phyloP scores from a whole-genome alignment of 352 stramenopile genomes.

The Phytophthora tentaculata region DNA sequence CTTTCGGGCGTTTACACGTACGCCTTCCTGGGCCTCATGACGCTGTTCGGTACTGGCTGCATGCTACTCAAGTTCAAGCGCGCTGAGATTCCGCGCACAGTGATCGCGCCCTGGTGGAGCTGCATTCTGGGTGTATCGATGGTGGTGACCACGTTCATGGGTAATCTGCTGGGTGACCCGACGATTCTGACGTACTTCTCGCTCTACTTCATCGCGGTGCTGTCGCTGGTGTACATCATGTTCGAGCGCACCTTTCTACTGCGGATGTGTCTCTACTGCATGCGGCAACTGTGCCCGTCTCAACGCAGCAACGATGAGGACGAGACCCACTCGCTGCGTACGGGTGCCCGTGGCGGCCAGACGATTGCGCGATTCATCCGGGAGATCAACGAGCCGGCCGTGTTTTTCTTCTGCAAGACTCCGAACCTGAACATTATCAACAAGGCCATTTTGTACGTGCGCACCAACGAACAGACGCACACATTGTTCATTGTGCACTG shows the following conservation, averaged over 20 bases:
- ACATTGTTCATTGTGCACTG: slow-evolving; percentile 93
- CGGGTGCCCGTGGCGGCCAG: slow-evolving; percentile 80
- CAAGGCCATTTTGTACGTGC: slow-evolving; percentile 96
- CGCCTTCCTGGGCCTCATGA: slow-evolving; percentile 96
- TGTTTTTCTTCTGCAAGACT: slow-evolving; percentile 95
- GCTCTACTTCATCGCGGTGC: slow-evolving; percentile 87
- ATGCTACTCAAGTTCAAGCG: slow-evolving; percentile 97
- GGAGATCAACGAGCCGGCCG: slow-evolving; percentile 88
- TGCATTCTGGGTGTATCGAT: slow-evolving; percentile 81
- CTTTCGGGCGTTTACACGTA: slow-evolving; percentile 95
- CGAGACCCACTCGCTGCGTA: slow-evolving; percentile 69
- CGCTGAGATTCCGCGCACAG: slow-evolving; percentile 84
- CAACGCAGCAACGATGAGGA: slow-evolving; percentile 41
- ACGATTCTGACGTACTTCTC: slow-evolving; percentile 91
- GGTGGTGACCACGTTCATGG: slow-evolving; percentile 87
- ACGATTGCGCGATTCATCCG: slow-evolving; percentile 87
- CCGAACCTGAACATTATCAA: slow-evolving; percentile 94
- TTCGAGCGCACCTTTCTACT: slow-evolving; percentile 90
- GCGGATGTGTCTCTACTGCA: slow-evolving; percentile 80
- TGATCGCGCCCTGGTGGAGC: slow-evolving; percentile 90
- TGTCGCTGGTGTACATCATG: slow-evolving; percentile 88
- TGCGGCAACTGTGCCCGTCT: slow-evolving; percentile 81
- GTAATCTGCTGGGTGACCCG: slow-evolving; percentile 86
- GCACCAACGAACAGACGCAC: slow-evolving; percentile 93
- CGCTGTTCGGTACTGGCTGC: slow-evolving; percentile 92